Evolutionary conservation across 495 filamentous ascomycete genomes (phyloP).

Genomic region (Aspergillus homomorphus): DNA sequence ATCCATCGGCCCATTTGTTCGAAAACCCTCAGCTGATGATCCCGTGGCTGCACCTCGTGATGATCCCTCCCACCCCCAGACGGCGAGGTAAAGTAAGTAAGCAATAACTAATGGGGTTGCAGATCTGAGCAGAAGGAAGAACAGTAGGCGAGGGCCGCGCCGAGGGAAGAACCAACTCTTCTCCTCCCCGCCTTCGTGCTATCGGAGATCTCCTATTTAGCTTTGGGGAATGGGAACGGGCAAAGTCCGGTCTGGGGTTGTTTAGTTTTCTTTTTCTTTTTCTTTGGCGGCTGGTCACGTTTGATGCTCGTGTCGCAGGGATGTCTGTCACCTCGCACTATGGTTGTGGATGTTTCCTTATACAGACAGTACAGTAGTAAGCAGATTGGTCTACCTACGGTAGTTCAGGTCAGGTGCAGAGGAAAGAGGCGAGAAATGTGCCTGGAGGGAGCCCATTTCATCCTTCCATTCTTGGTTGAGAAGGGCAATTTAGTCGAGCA

Average conservation of each 20-base stretch:
- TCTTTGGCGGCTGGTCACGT: background rate
- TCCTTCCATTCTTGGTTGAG: conserved; percentile 2
- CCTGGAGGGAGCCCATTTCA: no score
- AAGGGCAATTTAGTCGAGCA: conserved; percentile 12
- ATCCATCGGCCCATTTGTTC: conserved; percentile 18
- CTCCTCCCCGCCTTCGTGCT: background rate
- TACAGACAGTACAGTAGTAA: background rate
- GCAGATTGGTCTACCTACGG: no score
- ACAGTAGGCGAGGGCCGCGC: background rate
- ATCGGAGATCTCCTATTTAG: conserved; percentile 2
- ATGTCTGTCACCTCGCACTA: background rate
- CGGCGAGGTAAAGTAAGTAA: background rate
- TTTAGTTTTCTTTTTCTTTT: no score
- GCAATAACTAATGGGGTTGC: background rate
- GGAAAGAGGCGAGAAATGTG: no score
- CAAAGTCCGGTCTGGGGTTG: background rate
- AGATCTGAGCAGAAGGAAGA: background rate
- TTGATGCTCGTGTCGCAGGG: background rate
- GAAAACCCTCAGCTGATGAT: conserved; percentile 19
- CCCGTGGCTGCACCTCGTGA: conserved; percentile 22
- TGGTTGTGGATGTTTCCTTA: no score
- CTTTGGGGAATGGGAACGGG: background rate
- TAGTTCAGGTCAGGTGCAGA: no score
- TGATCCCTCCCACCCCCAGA: background rate
- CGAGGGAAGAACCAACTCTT: no score